Base-by-base conservation (phyloP, 2,329 filamentous ascomycete genomes). In the Leptographium procerum region DNA sequence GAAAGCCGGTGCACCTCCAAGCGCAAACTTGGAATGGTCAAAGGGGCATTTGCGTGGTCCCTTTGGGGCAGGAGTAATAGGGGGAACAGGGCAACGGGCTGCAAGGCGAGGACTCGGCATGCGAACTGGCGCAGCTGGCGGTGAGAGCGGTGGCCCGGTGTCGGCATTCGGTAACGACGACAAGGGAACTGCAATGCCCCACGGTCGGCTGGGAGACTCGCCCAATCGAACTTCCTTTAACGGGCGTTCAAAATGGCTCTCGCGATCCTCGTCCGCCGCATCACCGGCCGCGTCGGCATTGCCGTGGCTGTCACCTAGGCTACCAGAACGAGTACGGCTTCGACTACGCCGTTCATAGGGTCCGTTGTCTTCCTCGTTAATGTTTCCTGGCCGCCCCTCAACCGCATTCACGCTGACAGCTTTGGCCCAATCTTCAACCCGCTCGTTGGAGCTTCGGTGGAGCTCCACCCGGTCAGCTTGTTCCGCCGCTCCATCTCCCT, bases 161-260 rank as follows among this genome's bases (percentile, higher is more conserved):
- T 69, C 66, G 11, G 71, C 71, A 31, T 63, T 56, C 13, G 62
- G 63, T n/a, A 71, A 65, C 5, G 68, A 69, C 24, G 69, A 66
- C 7, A 69, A 62, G 3, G 91, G 91, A 0, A 96, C 86, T 6
- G 84, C 83, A 56, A 96, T 95, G 7, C 91, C 91, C 91, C 91
- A 96, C 16, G 92, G 92, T 51, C 92, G 81, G 70, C 88, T 95
- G 6, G 92, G 92, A 16, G 89, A 95, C 71, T 97, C 92, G 50
- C 92, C 92, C 26, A 97, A 85, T n/a, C 92, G 81, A 11, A 97
- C 83, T 65, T 96, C 92, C 68, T 92, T 89, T 56, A 97, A 71
- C 0, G 88, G 85, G 51, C 91, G 82, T 64, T 95, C 90, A 68
- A 96, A 96, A 66, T 86, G 88, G 59, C 85, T 80, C 62, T 84